These are phyloP conservation scores for Fusarium proliferatum DNA, from an alignment of 2,329 filamentous ascomycete species.

Conservation along the genomic window DNA sequence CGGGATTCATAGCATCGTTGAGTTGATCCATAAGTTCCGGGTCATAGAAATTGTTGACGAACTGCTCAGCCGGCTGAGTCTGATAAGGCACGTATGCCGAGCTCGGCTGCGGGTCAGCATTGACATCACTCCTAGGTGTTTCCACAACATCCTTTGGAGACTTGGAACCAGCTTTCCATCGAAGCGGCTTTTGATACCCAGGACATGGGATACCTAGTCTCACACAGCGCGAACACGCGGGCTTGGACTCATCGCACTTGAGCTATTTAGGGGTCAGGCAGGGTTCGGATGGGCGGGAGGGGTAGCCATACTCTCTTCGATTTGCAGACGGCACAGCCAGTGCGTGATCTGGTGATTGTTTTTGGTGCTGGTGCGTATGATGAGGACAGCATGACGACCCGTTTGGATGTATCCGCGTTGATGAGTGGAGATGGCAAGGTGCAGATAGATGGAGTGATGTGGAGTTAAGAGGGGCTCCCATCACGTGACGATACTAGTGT, in stretches of 20 bases:
- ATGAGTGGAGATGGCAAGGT: constrained; percentile 31
- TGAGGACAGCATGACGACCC: constrained; percentile 20
- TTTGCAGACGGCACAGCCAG: constrained; percentile 39
- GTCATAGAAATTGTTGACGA: constrained; percentile 15
- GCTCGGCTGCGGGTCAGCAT: not conserved
- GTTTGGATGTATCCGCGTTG: constrained; percentile 25
- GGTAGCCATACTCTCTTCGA: constrained; percentile 33
- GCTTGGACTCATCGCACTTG: constrained; percentile 39
- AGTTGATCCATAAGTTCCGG: constrained; percentile 27
- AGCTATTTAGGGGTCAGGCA: constrained; percentile 27
- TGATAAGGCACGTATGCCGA: constrained; percentile 19
- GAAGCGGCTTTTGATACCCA: constrained; percentile 36
- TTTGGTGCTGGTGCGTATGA: constrained; percentile 28
- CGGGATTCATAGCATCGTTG: constrained; percentile 14
- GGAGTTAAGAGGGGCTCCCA: constrained; percentile 1
- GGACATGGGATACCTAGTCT: constrained; percentile 39
- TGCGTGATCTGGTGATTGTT: constrained; percentile 39
- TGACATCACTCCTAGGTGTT: constrained; percentile 7
- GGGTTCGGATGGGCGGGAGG: not conserved
- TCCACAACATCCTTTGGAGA: constrained; percentile 5
- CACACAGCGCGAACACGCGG: constrained; percentile 35
- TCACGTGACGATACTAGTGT: constrained; percentile 8
- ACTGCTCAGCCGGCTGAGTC: constrained; percentile 8
- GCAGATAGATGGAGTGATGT: constrained; percentile 16
- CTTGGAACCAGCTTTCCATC: constrained; percentile 28